These are phyloP conservation scores for Candida sojae DNA, from an alignment of 1,139 yeast species.

Conservation along the genomic window DNA sequence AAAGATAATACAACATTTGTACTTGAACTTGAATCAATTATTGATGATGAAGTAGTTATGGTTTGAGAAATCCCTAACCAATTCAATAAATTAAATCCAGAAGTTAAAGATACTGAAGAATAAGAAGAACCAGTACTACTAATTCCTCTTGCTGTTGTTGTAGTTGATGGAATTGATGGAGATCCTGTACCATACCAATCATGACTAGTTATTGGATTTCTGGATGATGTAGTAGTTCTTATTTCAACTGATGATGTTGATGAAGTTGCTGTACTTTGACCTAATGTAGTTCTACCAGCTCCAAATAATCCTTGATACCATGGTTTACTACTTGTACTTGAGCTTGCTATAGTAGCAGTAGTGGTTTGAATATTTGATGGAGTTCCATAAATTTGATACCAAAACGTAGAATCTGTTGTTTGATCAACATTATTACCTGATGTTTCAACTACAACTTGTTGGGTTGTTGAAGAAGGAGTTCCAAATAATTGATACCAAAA, in stretches of 20 bases:
- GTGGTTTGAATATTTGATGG: not conserved
- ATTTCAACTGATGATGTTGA: not conserved
- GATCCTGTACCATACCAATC: conserved; percentile 1
- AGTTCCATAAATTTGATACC: conserved; percentile 1
- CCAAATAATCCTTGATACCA: conserved; percentile 8
- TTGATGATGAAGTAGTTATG: not conserved
- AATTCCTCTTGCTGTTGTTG: not conserved
- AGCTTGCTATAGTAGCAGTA: not conserved
- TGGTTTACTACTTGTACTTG: not conserved
- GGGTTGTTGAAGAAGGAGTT: not conserved
- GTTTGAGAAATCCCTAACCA: not conserved
- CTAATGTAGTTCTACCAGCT: conserved; percentile 8
- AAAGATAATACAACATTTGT: not conserved
- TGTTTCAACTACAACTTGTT: not conserved
- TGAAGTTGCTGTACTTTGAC: conserved; percentile 4
- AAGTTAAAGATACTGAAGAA: not conserved
- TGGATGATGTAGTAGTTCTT: not conserved
- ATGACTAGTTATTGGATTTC: not conserved
- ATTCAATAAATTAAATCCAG: not conserved
- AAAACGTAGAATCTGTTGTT: not conserved
- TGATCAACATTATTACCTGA: not conserved
- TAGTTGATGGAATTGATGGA: not conserved
- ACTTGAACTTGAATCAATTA: not conserved
- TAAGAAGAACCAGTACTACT: not conserved
- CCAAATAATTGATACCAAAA: conserved; percentile 5